Percentiles rank a stretch among this genome's conserved stretches.
phyloP scores from a whole-genome alignment of 31 red algal species.

The Asparagopsis taxiformis region DNA sequence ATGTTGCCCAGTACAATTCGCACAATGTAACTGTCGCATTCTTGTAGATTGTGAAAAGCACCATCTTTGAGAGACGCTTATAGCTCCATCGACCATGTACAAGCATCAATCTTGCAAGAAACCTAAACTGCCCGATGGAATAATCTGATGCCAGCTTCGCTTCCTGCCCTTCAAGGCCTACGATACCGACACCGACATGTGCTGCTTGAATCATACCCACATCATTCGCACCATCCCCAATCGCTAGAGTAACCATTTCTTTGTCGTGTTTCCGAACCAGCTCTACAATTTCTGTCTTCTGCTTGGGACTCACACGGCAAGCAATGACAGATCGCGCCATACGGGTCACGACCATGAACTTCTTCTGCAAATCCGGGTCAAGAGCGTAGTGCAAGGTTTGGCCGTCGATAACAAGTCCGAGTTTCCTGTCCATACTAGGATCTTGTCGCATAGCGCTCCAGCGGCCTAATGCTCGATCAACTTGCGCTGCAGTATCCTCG shows the following conservation, averaged over 20 bases:
- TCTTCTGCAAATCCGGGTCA: slow-evolving; percentile 46
- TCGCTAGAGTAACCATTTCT: slow-evolving; percentile 76
- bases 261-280: slow-evolving; percentile 55
- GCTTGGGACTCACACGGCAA: slow-evolving; percentile 90
- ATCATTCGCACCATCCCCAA: slow-evolving; percentile 97
- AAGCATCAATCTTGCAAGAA: slow-evolving; percentile 77
- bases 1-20: slow-evolving; percentile 75
- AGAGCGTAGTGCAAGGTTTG: slow-evolving; percentile 76
- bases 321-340: slow-evolving; percentile 81
- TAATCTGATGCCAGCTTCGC: slow-evolving; percentile 86
- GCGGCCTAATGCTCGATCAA: slow-evolving; percentile 68
- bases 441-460: slow-evolving; percentile 72
- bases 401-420: slow-evolving; percentile 88
- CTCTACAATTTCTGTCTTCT: slow-evolving; percentile 94
- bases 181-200: slow-evolving; percentile 94
- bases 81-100: slow-evolving; percentile 96
- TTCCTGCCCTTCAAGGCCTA: slow-evolving; percentile 87
- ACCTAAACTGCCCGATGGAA: slow-evolving; percentile 93
- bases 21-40: slow-evolving; percentile 72
- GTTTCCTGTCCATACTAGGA: slow-evolving; percentile 37
- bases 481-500: slow-evolving; percentile 75
- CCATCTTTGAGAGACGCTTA: slow-evolving; percentile 83
- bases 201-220: slow-evolving; percentile 98
- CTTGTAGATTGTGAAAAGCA: slow-evolving; percentile 89
- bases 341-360: slow-evolving; percentile 62